Evolutionary conservation across 768 basidiomycete genomes (phyloP), one percentile per base, ranked within the genome.

Genomic region (Daedaleopsis nitida): DNA sequence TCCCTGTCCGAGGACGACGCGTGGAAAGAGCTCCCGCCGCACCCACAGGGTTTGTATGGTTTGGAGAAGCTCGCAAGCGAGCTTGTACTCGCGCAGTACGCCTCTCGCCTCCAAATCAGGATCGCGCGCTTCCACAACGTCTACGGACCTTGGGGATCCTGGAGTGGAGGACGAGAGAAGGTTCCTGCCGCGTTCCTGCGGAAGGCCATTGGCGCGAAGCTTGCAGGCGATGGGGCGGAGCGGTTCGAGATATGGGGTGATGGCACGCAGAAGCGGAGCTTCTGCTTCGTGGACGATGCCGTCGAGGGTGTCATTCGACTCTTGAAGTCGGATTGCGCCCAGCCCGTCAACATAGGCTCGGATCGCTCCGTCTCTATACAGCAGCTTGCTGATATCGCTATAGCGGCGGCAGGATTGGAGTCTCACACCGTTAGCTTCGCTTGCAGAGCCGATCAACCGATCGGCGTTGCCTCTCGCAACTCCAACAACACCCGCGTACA

Each of bases 81-180:
- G 65, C 69, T 80, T 16, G 72, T 86, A 14, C 61, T 84, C 3
- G 65, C 65, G 0, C 76, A 74, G 19, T 73, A 72, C 52, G 54
- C 70, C 1, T 56, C 67, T 0, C 65, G 65, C 11, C 70, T 85
- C 21, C 65, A 74, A 13, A 66, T 83, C 34, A 77, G 74, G 14
- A 78, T 86, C 49, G 82, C 81, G 0, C 78, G 85, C 1, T 84
- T 87, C 60, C 85, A 86, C 55, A 86, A 86, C 56, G 75, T 87
- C 14, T 86, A 77, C 59, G 85, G 85, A 12, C 85, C 83, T 0
- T 75, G 78, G 10, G 82, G 82, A 0, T 73, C 81, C 1, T 86
- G 82, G 83, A 73, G 69, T 51, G 75, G 78, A 39, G 86, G 86
- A 0, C 78, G 78, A 11, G 86, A 87, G 71, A 86, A 86, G 65